Percentiles rank a stretch among this genome's conserved stretches.
Conservation (phyloP, 768 basidiomycete genomes). For the Agaricus sinodeliciosus region DNA sequence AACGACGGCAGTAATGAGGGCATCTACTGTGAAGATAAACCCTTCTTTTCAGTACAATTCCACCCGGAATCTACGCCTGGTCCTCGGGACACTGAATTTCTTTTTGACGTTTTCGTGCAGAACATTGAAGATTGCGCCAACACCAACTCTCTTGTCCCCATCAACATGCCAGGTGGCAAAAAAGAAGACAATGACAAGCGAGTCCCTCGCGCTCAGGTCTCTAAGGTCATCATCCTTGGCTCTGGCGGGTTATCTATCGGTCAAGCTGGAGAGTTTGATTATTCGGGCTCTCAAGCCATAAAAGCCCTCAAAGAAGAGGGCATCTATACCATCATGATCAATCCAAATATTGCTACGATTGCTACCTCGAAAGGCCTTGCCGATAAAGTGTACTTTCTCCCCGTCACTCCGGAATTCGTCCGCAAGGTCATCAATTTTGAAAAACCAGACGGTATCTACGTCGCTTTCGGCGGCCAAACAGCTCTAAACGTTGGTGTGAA, state of each 20-base stretch:
- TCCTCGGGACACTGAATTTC: conserved; percentile 96
- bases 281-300: conserved; percentile 98
- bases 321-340: conserved; percentile 97
- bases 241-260: conserved; percentile 98
- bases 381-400: conserved; percentile 99
- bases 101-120: conserved; percentile 96
- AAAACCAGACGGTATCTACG: conserved; percentile 98
- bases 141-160: conserved; percentile 47
- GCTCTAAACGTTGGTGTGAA: conserved; percentile 95
- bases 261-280: conserved; percentile 99
- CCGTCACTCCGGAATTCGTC: conserved; percentile 96
- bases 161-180: conserved; percentile 71
- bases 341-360: conserved; percentile 99
- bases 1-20: conserved; percentile 98
- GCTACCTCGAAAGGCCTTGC: conserved; percentile 96
- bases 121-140: conserved; percentile 70
- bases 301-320: conserved; percentile 99
- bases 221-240: conserved; percentile 94
- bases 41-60: conserved; percentile 99
- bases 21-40: conserved; percentile 87
- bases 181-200: conserved; percentile 77
- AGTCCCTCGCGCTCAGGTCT: conserved; percentile 67
- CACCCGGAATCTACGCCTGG: conserved; percentile 97
- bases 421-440: conserved; percentile 98
- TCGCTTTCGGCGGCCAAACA: conserved; percentile 97